A percentile compares a stretch with the other conserved stretches of the same genome.
Conservation (phyloP, 108 stramenopile genomes). For the Nitzschia sp. region DNA sequence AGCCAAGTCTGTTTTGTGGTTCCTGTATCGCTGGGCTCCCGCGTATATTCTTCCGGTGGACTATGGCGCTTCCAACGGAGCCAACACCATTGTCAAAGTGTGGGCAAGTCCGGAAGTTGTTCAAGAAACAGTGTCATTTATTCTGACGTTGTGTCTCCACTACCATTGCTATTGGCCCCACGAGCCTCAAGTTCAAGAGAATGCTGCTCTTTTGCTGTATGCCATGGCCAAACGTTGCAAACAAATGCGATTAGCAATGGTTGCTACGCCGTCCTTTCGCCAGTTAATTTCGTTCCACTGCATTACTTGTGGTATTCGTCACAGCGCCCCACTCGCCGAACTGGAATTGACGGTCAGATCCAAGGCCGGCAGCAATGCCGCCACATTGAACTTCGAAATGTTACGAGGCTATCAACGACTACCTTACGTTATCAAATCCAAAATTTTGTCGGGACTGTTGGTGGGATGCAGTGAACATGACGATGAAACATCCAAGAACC, state of each 20-base stretch:
- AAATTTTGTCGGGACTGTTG: constrained; percentile 64
- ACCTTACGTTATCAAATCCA: constrained; percentile 67
- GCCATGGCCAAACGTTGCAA: constrained; percentile 54
- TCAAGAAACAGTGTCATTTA: constrained; percentile 67
- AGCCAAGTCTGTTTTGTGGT: constrained; percentile 76
- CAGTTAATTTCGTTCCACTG: constrained; percentile 64
- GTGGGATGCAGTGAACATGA: constrained; percentile 69
- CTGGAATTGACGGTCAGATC: constrained; percentile 40
- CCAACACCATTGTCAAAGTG: constrained; percentile 39
- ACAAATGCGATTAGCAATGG: constrained; percentile 54
- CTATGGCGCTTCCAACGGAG: constrained; percentile 40
- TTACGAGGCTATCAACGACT: constrained; percentile 73
- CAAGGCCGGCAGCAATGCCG: constrained; percentile 31
- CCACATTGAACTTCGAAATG: constrained; percentile 39
- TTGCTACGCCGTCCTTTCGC: constrained; percentile 60
- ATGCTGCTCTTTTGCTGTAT: constrained; percentile 51
- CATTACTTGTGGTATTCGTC: constrained; percentile 68
- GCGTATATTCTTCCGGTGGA: constrained; percentile 74
- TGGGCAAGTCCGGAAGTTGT: constrained; percentile 63
- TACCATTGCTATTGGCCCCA: constrained; percentile 88
- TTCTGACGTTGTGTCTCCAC: constrained; percentile 64
- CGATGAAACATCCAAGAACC: constrained; percentile 46
- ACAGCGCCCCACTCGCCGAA: constrained; percentile 53
- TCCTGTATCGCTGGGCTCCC: constrained; percentile 75
- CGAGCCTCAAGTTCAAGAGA: constrained; percentile 75